Evolutionary conservation across 345 rosid genomes (phyloP).

Genomic region (Pelargonium nanum): DNA sequence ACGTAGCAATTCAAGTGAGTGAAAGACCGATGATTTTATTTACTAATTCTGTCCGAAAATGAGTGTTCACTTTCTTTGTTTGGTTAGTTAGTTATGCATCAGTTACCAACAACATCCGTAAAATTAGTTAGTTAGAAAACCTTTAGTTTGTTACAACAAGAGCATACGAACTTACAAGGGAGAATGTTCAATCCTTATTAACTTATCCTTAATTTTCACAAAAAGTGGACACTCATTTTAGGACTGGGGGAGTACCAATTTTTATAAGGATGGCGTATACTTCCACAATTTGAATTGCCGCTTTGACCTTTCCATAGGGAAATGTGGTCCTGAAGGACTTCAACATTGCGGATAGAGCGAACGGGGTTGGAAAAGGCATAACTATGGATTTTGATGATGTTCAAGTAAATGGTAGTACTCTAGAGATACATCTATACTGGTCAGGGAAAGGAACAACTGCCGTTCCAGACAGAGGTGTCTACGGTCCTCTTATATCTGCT

Average conservation of each 20-base stretch:
- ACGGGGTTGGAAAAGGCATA: conserved; percentile 27
- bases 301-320: conserved; percentile 25
- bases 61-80: too few relatives aligned
- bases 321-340: conserved; percentile 37
- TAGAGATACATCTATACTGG: conserved; percentile 54
- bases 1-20: conserved; percentile 1
- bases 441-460: conserved; percentile 51
- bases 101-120: too few relatives aligned
- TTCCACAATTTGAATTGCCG: neutral
- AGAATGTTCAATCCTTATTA: too few relatives aligned
- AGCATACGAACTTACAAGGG: too few relatives aligned
- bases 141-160: too few relatives aligned
- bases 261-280: neutral
- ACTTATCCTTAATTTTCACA: too few relatives aligned
- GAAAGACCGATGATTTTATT: neutral
- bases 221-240: too few relatives aligned
- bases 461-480: conserved; percentile 33
- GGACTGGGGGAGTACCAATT: too few relatives aligned
- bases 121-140: too few relatives aligned
- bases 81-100: too few relatives aligned
- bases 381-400: conserved; percentile 12
- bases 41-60: too few relatives aligned
- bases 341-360: conserved; percentile 38
- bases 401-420: conserved; percentile 13
- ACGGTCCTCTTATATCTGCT: conserved; percentile 64